phyloP scores from a whole-genome alignment of 2,329 filamentous ascomycete genomes.

The Ascochyta rabiei region DNA sequence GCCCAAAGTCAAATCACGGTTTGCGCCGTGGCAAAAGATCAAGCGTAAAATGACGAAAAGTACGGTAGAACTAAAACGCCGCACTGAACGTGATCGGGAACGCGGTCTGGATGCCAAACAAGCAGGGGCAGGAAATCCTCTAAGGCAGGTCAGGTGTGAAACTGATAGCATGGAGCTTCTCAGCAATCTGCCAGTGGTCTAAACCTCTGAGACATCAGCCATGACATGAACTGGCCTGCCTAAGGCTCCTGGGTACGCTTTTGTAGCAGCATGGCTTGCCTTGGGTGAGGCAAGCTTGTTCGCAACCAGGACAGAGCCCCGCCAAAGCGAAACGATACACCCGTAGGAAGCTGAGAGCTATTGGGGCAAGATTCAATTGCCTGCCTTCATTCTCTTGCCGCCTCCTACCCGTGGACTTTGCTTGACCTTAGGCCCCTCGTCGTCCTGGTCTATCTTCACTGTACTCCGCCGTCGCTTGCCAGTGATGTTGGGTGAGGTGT shows the following conservation, averaged over 20 bases:
- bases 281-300: background rate
- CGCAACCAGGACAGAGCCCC: background rate
- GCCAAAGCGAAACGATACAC: background rate
- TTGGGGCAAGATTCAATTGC: conserved; percentile 20
- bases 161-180: background rate
- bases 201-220: too few species aligned
- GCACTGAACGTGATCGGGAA: conserved; percentile 15
- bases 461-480: conserved; percentile 66
- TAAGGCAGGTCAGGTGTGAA: background rate
- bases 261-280: background rate
- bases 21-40: conserved; percentile 9
- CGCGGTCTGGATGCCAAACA: background rate
- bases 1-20: background rate
- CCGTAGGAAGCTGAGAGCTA: background rate
- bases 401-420: conserved; percentile 53
- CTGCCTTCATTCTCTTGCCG: conserved; percentile 45
- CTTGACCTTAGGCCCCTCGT: conserved; percentile 54
- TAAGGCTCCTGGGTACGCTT: background rate
- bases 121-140: background rate
- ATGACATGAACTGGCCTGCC: background rate
- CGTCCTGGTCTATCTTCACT: conserved; percentile 65
- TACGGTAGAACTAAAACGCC: conserved; percentile 13
- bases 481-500: conserved; percentile 66
- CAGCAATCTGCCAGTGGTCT: background rate
- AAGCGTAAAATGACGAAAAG: conserved; percentile 1